These are phyloP conservation scores for Penicillium psychrosexuale DNA, from an alignment of 2,329 filamentous ascomycete species.

Conservation along the genomic window DNA sequence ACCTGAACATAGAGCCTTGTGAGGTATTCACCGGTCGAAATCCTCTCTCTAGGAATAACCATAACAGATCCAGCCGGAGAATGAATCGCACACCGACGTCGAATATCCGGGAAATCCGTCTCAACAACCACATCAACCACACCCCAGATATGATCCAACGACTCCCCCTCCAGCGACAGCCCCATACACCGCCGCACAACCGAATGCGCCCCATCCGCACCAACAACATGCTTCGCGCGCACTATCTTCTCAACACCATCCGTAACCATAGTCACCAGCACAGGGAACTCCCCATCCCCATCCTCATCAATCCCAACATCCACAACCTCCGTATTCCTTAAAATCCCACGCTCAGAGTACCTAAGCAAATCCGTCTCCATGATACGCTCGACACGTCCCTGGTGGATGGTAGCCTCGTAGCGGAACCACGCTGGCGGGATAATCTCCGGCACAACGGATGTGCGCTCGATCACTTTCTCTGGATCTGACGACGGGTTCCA, in stretches of 20 bases:
- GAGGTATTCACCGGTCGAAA: slow-evolving; percentile 60
- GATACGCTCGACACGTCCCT: slow-evolving; percentile 67
- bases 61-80: slow-evolving; percentile 71
- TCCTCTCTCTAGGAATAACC: slow-evolving; percentile 69
- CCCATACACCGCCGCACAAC: slow-evolving; percentile 58
- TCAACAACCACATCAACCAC: slow-evolving; percentile 71
- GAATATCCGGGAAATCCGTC: slow-evolving; percentile 74
- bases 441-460: slow-evolving; percentile 48
- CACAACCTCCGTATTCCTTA: slow-evolving; percentile 62
- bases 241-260: slow-evolving; percentile 38
- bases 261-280: slow-evolving; percentile 30
- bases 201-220: slow-evolving; percentile 68
- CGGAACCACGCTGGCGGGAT: slow-evolving; percentile 68
- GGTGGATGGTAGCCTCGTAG: slow-evolving; percentile 67
- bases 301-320: slow-evolving; percentile 57
- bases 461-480: slow-evolving; percentile 56
- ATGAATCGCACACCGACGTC: slow-evolving; percentile 74
- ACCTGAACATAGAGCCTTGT: slow-evolving; percentile 62
- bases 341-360: slow-evolving; percentile 55
- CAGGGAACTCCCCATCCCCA: slow-evolving; percentile 39
- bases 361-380: slow-evolving; percentile 64
- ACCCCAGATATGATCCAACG: slow-evolving; percentile 69
- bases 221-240: slow-evolving; percentile 66
- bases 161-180: slow-evolving; percentile 59
- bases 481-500: slow-evolving; percentile 60